phyloP scores from a whole-genome alignment of 2,329 filamentous ascomycete genomes.

The Cercospora sp. region DNA sequence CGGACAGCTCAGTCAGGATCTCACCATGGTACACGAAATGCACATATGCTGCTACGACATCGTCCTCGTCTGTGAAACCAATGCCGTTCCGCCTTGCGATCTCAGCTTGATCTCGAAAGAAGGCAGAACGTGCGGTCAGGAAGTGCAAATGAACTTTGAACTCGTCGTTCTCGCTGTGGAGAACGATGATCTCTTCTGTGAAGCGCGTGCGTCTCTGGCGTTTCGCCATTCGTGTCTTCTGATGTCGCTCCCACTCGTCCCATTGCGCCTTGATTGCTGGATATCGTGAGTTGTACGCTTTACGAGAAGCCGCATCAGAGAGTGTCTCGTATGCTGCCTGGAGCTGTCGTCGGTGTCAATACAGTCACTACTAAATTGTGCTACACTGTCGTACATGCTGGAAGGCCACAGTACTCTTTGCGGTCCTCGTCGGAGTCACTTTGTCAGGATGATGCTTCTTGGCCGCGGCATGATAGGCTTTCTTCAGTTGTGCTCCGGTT shows the following conservation, averaged over 20 bases:
- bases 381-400: slow-evolving; percentile 1
- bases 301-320: background rate
- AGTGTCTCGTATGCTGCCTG: slow-evolving; percentile 7
- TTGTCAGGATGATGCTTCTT: slow-evolving; percentile 12
- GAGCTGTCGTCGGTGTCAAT: background rate
- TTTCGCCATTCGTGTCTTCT: background rate
- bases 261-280: slow-evolving; percentile 12
- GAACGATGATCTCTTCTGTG: background rate
- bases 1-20: slow-evolving; percentile 3
- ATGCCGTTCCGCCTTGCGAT: background rate
- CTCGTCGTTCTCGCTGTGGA: slow-evolving; percentile 4
- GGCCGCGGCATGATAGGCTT: slow-evolving; percentile 9
- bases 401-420: background rate
- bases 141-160: slow-evolving; percentile 9
- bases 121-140: slow-evolving; percentile 2
- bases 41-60: slow-evolving; percentile 14
- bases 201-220: background rate
- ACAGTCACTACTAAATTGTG: background rate
- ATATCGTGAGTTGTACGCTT: background rate
- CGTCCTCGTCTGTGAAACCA: slow-evolving; percentile 4
- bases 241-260: slow-evolving; percentile 12
- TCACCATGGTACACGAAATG: slow-evolving; percentile 5
- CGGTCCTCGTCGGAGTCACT: background rate
- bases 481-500: background rate
- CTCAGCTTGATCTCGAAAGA: background rate